Conservation (phyloP, 2,329 filamentous ascomycete genomes). For the Diplodia sapinea region DNA sequence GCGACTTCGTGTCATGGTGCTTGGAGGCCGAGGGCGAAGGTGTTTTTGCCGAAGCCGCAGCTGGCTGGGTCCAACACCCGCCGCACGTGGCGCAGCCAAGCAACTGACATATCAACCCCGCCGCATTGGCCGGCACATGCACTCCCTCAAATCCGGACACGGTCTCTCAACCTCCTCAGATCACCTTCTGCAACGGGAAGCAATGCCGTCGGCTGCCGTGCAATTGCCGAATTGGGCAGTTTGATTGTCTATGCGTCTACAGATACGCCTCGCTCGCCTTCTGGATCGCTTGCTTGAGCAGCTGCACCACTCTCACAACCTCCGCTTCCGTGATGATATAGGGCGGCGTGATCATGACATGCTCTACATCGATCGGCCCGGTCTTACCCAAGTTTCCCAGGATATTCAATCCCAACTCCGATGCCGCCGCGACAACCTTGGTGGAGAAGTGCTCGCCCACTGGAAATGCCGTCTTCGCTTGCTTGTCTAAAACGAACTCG, state of each 20-base stretch:
- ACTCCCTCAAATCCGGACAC: no score
- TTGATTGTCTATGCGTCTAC: conserved; percentile 20
- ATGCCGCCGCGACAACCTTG: conserved; percentile 19
- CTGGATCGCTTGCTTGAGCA: conserved; percentile 25
- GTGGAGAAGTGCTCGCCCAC: conserved; percentile 9
- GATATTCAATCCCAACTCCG: conserved; percentile 17
- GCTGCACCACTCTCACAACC: conserved; percentile 8
- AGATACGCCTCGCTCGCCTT: conserved; percentile 26
- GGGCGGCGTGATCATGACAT: conserved; percentile 26
- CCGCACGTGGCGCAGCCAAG: conserved; percentile 14
- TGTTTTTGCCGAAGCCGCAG: conserved; percentile 3
- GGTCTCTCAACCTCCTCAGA: background rate
- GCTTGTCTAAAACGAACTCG: conserved; percentile 24
- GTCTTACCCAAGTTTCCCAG: conserved; percentile 28
- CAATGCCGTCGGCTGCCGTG: background rate
- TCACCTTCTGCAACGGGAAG: conserved; percentile 6
- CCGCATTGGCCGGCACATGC: background rate
- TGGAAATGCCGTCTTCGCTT: conserved; percentile 20
- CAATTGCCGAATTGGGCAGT: conserved; percentile 8
- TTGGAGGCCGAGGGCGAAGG: background rate
- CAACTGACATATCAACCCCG: background rate
- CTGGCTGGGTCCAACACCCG: conserved; percentile 5
- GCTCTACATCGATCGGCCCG: conserved; percentile 23
- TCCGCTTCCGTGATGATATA: conserved; percentile 27
- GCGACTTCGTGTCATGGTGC: conserved; percentile 33